Conservation (phyloP, 2,329 filamentous ascomycete species). For the Fusarium sp. region DNA sequence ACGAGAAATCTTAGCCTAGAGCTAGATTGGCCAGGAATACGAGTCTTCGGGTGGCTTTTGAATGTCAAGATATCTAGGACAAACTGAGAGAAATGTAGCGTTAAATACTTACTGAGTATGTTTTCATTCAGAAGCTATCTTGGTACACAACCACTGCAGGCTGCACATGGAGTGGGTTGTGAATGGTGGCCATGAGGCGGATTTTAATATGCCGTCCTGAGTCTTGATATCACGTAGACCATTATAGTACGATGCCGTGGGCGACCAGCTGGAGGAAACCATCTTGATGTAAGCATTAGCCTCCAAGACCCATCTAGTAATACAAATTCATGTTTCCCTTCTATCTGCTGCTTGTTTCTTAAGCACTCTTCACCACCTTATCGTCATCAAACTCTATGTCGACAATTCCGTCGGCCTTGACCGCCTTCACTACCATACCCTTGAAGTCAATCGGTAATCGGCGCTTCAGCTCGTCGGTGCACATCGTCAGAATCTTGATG, state of each 20-base stretch:
- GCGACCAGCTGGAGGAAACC: slow-evolving; percentile 34
- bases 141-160: not conserved
- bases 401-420: slow-evolving; percentile 92
- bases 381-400: slow-evolving; percentile 89
- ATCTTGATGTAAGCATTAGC: slow-evolving; percentile 45
- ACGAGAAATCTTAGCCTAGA: not conserved
- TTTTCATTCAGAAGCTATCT: not conserved
- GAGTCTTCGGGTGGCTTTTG: not conserved
- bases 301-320: slow-evolving; percentile 50
- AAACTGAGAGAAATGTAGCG: not conserved
- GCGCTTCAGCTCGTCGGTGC: slow-evolving; percentile 96
- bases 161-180: not conserved
- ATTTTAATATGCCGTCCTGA: not conserved
- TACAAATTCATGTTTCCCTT: slow-evolving; percentile 52
- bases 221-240: not conserved
- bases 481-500: slow-evolving; percentile 92
- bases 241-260: not conserved
- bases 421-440: slow-evolving; percentile 92
- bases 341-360: slow-evolving; percentile 44
- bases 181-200: not conserved
- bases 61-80: not conserved
- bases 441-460: slow-evolving; percentile 99
- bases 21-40: not conserved
- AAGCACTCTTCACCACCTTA: slow-evolving; percentile 74
- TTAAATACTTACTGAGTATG: not conserved